Percentiles rank a stretch among this genome's conserved stretches.
Conservation (phyloP, 192 early-diverging fungal genomes). For the Coemansia asiatica region DNA sequence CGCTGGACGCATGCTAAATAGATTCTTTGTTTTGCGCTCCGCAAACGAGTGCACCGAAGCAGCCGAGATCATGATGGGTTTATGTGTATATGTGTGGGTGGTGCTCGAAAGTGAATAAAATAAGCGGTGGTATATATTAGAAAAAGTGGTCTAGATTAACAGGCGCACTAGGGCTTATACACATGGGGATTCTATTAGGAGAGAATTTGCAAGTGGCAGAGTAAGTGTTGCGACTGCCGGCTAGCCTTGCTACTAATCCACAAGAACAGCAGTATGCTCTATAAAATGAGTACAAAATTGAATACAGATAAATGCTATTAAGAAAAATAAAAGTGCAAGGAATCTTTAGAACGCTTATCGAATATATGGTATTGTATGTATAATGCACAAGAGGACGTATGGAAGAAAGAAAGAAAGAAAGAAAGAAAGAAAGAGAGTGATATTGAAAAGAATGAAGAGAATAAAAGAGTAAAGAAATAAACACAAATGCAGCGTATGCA, state of each 20-base stretch:
- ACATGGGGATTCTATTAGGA: background rate
- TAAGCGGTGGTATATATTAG: constrained; percentile 1
- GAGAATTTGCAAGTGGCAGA: background rate
- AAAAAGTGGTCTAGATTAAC: background rate
- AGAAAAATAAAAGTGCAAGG: background rate
- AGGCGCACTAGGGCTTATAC: background rate
- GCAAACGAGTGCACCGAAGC: constrained; percentile 40
- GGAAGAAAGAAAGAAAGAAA: constrained; percentile 4
- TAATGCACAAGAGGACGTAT: constrained; percentile 7
- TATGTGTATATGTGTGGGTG: too few relatives aligned
- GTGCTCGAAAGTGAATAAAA: background rate
- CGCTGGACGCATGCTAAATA: constrained; percentile 47
- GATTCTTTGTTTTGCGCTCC: constrained; percentile 47
- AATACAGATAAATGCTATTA: background rate
- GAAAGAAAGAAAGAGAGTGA: constrained; percentile 11
- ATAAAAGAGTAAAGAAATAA: background rate
- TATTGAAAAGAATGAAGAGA: constrained; percentile 7
- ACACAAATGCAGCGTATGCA: constrained; percentile 7
- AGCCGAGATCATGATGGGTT: constrained; percentile 42
- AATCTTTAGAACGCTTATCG: background rate
- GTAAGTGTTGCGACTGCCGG: background rate
- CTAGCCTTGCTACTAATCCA: background rate
- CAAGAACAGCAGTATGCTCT: background rate
- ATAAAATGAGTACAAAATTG: background rate
- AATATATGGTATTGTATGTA: background rate